Conservation (phyloP, 1,139 yeast genomes). For the Yamadazyma diddensiae region DNA sequence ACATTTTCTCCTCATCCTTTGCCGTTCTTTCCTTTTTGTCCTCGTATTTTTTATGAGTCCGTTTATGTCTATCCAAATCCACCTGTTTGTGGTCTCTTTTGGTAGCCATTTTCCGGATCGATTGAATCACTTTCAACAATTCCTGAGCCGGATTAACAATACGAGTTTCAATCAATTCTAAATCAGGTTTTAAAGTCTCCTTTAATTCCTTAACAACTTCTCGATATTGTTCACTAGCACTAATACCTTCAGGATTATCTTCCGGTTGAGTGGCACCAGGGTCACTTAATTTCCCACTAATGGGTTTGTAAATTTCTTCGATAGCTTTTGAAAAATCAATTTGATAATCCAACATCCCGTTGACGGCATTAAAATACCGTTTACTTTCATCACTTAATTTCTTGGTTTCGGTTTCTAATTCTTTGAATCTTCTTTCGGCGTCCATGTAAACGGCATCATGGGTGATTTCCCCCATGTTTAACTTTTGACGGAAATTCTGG, state of each 20-base stretch:
- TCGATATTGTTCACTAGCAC: constrained; percentile 89
- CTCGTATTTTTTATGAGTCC: constrained; percentile 67
- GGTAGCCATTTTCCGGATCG: constrained; percentile 88
- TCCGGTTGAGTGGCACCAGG: constrained; percentile 84
- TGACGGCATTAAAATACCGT: constrained; percentile 85
- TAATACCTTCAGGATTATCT: constrained; percentile 94
- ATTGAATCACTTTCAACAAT: constrained; percentile 71
- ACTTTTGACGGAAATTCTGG: constrained; percentile 70
- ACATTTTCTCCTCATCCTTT: constrained; percentile 89
- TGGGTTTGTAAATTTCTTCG: constrained; percentile 95
- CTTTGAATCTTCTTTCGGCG: constrained; percentile 94
- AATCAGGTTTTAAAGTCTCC: constrained; percentile 83
- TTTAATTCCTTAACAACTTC: constrained; percentile 85
- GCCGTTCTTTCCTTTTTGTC: constrained; percentile 77
- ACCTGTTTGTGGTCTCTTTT: constrained; percentile 95
- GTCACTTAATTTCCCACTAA: constrained; percentile 86
- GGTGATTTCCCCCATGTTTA: constrained; percentile 83
- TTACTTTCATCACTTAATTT: constrained; percentile 87
- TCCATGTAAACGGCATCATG: constrained; percentile 87
- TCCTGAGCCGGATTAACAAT: constrained; percentile 93
- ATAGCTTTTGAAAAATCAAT: constrained; percentile 91
- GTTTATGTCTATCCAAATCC: constrained; percentile 84
- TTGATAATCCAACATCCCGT: constrained; percentile 90
- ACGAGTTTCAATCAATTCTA: constrained; percentile 86
- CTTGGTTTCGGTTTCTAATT: constrained; percentile 84